A percentile compares a stretch with the other conserved stretches of the same genome.
These are phyloP conservation scores for Scedosporium aurantiacum DNA, from an alignment of 2,329 filamentous ascomycete species.

Conservation along the genomic window DNA sequence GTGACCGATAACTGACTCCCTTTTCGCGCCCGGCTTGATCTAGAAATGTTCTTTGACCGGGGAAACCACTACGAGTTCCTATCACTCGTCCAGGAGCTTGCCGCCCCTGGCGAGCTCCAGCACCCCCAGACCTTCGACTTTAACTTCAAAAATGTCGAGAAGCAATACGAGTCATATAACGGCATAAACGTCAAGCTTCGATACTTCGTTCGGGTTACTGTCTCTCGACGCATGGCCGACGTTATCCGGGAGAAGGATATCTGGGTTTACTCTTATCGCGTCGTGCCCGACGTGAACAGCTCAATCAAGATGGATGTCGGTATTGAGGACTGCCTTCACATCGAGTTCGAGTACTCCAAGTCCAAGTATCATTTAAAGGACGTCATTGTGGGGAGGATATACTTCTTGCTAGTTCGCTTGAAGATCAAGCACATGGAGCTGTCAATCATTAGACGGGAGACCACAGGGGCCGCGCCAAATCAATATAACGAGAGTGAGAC, in stretches of 20 bases:
- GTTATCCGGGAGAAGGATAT: conserved; percentile 98
- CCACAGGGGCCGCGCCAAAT: conserved; percentile 90
- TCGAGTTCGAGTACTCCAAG: conserved; percentile 99
- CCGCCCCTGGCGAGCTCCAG: conserved; percentile 91
- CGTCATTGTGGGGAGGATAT: conserved; percentile 96
- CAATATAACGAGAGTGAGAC: conserved; percentile 99
- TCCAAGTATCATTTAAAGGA: conserved; percentile 99
- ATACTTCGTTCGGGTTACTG: conserved; percentile 95
- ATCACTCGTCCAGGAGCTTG: conserved; percentile 90
- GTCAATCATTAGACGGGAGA: conserved; percentile 93
- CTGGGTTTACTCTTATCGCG: conserved; percentile 98
- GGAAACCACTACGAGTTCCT: conserved; percentile 99
- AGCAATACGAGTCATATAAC: conserved; percentile 99
- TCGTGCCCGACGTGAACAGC: conserved; percentile 95
- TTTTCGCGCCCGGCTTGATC: not conserved
- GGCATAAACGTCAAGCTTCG: conserved; percentile 99
- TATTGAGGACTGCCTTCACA: conserved; percentile 97
- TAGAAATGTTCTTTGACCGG: conserved; percentile 99
- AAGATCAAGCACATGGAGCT: conserved; percentile 99
- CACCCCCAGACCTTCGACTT: conserved; percentile 98
- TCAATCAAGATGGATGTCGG: conserved; percentile 99
- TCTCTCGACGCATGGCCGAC: conserved; percentile 92
- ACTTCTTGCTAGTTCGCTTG: conserved; percentile 89
- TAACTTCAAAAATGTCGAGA: conserved; percentile 99
- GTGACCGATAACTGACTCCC: not conserved